phyloP scores from a whole-genome alignment of 176 grass and related monocot species.

The Aegilops longissima region DNA sequence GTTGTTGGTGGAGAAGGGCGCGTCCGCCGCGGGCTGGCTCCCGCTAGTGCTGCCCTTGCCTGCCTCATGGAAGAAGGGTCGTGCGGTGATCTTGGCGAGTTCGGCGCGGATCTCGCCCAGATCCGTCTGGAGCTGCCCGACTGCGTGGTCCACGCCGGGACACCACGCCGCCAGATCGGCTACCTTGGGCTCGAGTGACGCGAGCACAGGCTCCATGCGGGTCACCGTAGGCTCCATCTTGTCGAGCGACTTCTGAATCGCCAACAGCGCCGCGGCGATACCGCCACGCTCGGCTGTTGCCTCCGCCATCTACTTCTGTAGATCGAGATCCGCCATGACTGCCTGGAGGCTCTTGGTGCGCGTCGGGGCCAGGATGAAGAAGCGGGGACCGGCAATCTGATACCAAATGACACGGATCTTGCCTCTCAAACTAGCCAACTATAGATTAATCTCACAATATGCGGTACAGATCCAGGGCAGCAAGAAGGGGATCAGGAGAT shows the following conservation, averaged over 20 bases:
- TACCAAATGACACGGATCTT: not conserved
- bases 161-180: not conserved
- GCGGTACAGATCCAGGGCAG: too few relatives aligned
- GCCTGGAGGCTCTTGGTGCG: not conserved
- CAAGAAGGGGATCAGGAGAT: too few relatives aligned
- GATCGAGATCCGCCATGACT: not conserved
- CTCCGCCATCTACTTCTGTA: not conserved
- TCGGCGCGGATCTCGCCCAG: not conserved
- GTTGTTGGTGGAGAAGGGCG: too few relatives aligned
- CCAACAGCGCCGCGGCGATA: not conserved
- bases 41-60: not conserved
- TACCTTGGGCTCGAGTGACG: not conserved
- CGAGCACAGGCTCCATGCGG: not conserved
- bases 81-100: not conserved
- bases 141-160: not conserved
- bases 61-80: too few relatives aligned
- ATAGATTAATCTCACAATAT: too few relatives aligned
- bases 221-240: not conserved
- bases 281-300: not conserved
- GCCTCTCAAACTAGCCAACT: too few relatives aligned
- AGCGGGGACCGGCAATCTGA: not conserved
- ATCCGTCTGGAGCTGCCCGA: not conserved
- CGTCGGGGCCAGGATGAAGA: not conserved
- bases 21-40: too few relatives aligned
- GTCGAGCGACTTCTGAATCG: not conserved